Base-by-base conservation (phyloP, 1,284 basidiomycete genomes). In the Fomitopsis schrenkii region DNA sequence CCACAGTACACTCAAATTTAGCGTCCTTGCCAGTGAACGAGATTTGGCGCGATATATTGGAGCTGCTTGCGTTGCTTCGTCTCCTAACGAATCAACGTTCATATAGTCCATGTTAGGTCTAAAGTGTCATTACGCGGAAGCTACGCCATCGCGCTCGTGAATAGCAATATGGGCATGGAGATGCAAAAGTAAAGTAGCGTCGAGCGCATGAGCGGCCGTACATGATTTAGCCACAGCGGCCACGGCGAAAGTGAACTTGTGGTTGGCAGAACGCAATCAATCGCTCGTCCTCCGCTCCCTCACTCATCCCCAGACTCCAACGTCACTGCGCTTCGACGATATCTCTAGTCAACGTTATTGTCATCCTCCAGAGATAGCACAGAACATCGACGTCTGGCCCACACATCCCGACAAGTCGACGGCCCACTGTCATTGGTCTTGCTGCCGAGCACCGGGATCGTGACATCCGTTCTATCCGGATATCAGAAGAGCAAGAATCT, bases 401-500 rank as follows among this genome's bases (percentile, higher is more conserved):
- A 6, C 14, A 50, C 28, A 50, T 30, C 48, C 14, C 38, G 38
- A 40, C 38, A 10, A 40, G 14, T 40, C 14, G 38, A 40, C 9
- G 38, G 38, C 5, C 38, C 38, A 40, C 38, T 3, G 38, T 3
- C 48, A 50, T 50, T 22, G 17, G 17, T 50, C 48, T 30, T 30
- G 12, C 30, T 50, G 30, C 48, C 48, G 28, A 50, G 22, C 52
- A 22, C 22, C 52, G 52, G 52, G 35, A n/a, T 36, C 28, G 36
- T 38, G 36, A 9, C 7, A 7, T 19, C 52, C 52, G 52, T 38
- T 26, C n/a, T 38, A 19, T 17, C 17, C 35, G 36, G 52, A 38
- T 19, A 54, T 54, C 19, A 54, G 33, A 54, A 36, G 33, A 54
- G 33, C 52, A 14, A 17, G 36, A 60, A 60, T 65, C 62, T 60